phyloP scores from a whole-genome alignment of 352 stramenopile genomes.

The Pythium phragmiticola region DNA sequence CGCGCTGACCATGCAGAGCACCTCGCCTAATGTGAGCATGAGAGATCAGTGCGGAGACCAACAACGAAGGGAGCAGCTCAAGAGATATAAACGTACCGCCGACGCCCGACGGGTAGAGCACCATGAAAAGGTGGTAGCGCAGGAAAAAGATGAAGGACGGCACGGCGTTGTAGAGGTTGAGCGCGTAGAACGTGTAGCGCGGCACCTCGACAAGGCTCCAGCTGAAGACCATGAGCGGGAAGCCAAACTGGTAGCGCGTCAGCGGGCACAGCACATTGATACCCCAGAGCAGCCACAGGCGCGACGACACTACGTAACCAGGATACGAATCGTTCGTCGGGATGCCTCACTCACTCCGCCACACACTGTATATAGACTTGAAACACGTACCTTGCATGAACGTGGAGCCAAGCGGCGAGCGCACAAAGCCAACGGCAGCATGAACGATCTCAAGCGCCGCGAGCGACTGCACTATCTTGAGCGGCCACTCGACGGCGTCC shows the following conservation, averaged over 20 bases:
- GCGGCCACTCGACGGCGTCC: constrained; percentile 50
- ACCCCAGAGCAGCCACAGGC: constrained; percentile 93
- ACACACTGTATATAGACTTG: not conserved
- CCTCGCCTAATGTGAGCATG: constrained; percentile 41
- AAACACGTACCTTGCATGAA: constrained; percentile 77
- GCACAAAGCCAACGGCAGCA: constrained; percentile 93
- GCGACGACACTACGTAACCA: constrained; percentile 67
- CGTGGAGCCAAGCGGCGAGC: constrained; percentile 93
- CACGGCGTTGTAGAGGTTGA: constrained; percentile 92
- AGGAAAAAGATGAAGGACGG: constrained; percentile 97
- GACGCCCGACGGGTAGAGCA: constrained; percentile 98
- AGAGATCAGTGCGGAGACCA: not conserved
- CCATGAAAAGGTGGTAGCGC: constrained; percentile 97
- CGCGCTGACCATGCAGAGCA: constrained; percentile 75
- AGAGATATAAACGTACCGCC: constrained; percentile 59
- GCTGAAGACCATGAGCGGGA: constrained; percentile 86
- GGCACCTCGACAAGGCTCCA: constrained; percentile 92
- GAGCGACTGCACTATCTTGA: constrained; percentile 92
- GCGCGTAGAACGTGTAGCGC: constrained; percentile 97
- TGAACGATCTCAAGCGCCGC: constrained; percentile 97
- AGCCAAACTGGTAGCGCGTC: constrained; percentile 78
- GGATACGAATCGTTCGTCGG: not conserved
- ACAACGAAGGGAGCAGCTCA: not conserved
- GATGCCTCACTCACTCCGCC: not conserved
- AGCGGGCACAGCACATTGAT: constrained; percentile 88